Evolutionary conservation across 1,139 yeast species (phyloP), one percentile per base, ranked within the genome.

Genomic region (Suzukiozyma palmioleophila): DNA sequence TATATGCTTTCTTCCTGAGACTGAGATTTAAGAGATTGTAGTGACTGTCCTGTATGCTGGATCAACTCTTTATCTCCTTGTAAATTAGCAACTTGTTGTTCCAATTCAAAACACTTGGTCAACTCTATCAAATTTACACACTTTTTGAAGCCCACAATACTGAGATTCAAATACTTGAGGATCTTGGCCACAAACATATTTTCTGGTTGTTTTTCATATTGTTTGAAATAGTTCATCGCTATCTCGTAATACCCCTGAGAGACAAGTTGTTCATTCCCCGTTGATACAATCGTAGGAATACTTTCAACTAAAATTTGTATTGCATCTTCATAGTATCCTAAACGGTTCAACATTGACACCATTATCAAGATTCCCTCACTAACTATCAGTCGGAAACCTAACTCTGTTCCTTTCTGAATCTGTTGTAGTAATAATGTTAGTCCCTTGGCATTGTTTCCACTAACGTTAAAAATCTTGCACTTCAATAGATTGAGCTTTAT

Each of bases 341-440:
- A 49, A 8, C 54, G 57, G 38, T 68, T 59, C 14, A 76, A 49
- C 3, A 70, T 52, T 9, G 66, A 60, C n/a, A 66, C 56, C 29
- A 77, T 53, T 2, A 64, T 51, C 3, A 73, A 36, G 9, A 67
- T 49, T 0, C 75, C 75, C 41, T 77, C 77, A 1, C 63, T 59
- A 7, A 66, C 52, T 11, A 75, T 49, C 0, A 65, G 47, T 8
- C 54, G 50, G 40, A 65, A 65, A 0, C 81, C 79, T 22, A 69
- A 56, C 11, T 56, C 52, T 30, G 65, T 64, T 1, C 78, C 71
- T 13, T 60, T 49, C 35, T 67, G 64, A 6, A 77, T 54, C 34
- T 72, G 73, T 48, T 73, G 76, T 2, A 77, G 54, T 0, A 75
- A 50, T 30, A 72, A 54, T 0, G 78, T 65, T 11, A 77, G 46